These are phyloP conservation scores for Teratosphaeria destructans DNA, from an alignment of 2,329 filamentous ascomycete species.

Conservation along the genomic window DNA sequence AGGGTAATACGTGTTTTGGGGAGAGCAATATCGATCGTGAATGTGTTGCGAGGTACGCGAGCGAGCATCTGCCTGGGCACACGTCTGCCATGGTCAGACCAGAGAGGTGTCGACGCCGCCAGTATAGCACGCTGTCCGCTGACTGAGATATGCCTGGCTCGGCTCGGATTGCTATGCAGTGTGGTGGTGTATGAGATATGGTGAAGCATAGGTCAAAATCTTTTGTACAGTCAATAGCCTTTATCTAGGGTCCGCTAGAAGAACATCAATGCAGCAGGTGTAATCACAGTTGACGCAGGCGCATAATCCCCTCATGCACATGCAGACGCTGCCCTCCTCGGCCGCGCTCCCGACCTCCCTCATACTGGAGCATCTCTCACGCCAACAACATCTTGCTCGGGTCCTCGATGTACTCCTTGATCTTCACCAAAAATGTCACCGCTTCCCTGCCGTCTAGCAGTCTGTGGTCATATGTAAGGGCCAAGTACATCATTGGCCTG, in stretches of 20 bases:
- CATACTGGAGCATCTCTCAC: background rate
- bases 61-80: no score
- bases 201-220: background rate
- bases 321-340: background rate
- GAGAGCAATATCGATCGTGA: background rate
- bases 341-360: background rate
- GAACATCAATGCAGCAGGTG: background rate
- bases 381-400: slow-evolving; percentile 76
- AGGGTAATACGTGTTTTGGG: background rate
- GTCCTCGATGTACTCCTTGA: slow-evolving; percentile 93
- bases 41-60: background rate
- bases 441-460: slow-evolving; percentile 91
- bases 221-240: background rate
- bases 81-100: background rate
- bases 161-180: background rate
- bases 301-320: background rate
- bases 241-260: background rate
- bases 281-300: background rate
- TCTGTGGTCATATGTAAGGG: slow-evolving; percentile 94
- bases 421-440: slow-evolving; percentile 88
- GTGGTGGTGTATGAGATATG: no score
- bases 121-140: background rate
- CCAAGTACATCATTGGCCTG: slow-evolving; percentile 98
- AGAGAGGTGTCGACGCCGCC: background rate
- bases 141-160: background rate